A percentile compares a stretch with the other conserved stretches of the same genome.
These are phyloP conservation scores for Geum urbanum DNA, from an alignment of 306 rosid genomes.

Conservation along the genomic window DNA sequence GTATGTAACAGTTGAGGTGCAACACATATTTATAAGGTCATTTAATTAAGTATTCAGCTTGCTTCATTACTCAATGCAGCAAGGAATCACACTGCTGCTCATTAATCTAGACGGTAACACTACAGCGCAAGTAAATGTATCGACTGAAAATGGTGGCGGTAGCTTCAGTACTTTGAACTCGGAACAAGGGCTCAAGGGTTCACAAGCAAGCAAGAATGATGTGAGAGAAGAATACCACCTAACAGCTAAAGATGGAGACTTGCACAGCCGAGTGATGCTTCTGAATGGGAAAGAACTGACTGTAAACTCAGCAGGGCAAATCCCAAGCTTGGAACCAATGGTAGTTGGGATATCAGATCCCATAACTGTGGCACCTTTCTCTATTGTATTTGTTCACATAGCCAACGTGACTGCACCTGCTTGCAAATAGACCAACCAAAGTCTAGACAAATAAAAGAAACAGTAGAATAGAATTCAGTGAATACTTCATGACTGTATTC, in stretches of 20 bases:
- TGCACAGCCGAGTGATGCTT: slow-evolving; percentile 51
- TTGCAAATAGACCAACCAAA: slow-evolving; percentile 24
- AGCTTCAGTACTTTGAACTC: slow-evolving; percentile 5
- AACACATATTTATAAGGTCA: not conserved
- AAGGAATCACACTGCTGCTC: slow-evolving; percentile 55
- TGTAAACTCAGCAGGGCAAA: slow-evolving; percentile 46
- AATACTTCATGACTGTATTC: no score
- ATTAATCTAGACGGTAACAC: slow-evolving; percentile 48
- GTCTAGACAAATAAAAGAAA: not conserved
- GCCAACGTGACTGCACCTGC: slow-evolving; percentile 40
- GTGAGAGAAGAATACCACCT: slow-evolving; percentile 65
- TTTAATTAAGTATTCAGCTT: no score
- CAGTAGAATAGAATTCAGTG: not conserved
- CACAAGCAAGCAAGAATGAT: not conserved
- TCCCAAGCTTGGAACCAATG: slow-evolving; percentile 53
- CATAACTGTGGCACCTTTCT: slow-evolving; percentile 48
- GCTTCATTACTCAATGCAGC: slow-evolving; percentile 30
- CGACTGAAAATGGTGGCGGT: not conserved
- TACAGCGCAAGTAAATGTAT: slow-evolving; percentile 34
- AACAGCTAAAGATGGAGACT: slow-evolving; percentile 41
- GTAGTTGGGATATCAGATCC: slow-evolving; percentile 37
- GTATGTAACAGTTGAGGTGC: not conserved
- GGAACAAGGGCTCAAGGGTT: slow-evolving; percentile 8
- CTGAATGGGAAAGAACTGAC: slow-evolving; percentile 51
- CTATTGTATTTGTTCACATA: slow-evolving; percentile 64